Percentiles rank a stretch among this genome's conserved stretches.
Conservation (phyloP, 345 rosid species). For the Atalantia buxifolia region DNA sequence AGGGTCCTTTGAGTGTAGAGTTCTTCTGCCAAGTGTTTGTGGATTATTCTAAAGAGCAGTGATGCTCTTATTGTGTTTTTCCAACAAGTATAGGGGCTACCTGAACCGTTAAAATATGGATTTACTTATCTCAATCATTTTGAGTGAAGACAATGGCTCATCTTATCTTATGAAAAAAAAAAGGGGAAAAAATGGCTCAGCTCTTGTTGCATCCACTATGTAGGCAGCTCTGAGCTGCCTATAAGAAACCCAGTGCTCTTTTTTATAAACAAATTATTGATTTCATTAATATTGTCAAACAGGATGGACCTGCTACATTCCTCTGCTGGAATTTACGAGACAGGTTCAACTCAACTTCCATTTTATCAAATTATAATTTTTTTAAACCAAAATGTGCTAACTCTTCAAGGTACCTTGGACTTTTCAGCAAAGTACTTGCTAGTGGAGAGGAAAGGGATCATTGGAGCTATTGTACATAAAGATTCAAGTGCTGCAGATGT, state of each 20-base stretch:
- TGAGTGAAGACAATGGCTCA: background rate
- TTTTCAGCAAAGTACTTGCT: slow-evolving; percentile 63
- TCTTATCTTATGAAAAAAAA: too few relatives aligned
- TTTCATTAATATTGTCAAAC: slow-evolving; percentile 24
- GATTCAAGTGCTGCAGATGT: slow-evolving; percentile 55
- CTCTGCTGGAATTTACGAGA: slow-evolving; percentile 32
- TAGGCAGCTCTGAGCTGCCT: slow-evolving; percentile 6
- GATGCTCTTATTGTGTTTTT: background rate
- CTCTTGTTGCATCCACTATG: background rate
- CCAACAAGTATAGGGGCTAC: background rate
- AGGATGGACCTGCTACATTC: slow-evolving; percentile 45
- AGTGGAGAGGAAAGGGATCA: slow-evolving; percentile 44
- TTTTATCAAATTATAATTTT: background rate
- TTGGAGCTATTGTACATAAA: slow-evolving; percentile 58
- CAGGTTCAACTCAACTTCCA: slow-evolving; percentile 34
- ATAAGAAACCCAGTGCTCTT: background rate
- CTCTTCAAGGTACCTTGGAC: slow-evolving; percentile 10
- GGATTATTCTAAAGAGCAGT: background rate
- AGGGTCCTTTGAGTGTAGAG: background rate
- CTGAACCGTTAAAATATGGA: background rate
- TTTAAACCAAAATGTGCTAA: background rate
- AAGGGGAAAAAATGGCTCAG: background rate
- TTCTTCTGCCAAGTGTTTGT: background rate
- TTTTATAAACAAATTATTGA: slow-evolving; percentile 14
- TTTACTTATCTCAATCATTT: background rate